Base-by-base conservation (phyloP, 768 basidiomycete species). In the Boletus sp. region DNA sequence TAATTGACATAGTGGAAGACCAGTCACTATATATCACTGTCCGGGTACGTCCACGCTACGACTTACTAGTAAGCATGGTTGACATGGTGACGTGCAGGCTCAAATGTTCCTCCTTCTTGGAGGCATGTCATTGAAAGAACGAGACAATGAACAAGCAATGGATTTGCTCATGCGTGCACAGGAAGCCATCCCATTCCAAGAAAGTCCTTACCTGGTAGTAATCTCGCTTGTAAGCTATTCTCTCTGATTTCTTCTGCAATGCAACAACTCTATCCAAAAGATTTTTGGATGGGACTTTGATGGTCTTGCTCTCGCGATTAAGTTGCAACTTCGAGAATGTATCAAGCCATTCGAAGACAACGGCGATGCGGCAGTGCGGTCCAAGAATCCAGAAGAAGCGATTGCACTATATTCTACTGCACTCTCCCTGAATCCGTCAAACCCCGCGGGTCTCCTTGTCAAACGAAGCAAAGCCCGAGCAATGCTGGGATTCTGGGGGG, bases 201-300 rank as follows among this genome's bases (percentile, higher is more conserved):
- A 45, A 15, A 13, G 13, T 19, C 46, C 55, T 33, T 25, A 30
- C 13, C 41, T 62, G 14, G 30, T 1, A 5, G 30, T n/a, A 4
- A 29, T 62, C 7, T 59, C 61, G 1, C 53, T 62, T 3, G 58
- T 59, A n/a, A 46, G 58, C 0, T 17, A 21, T 5, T 11, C 7
- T 2, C 1, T 38, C 14, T 6, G 1, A 8, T 3, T 2, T 8
- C 10, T 1, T 13, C 2, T 1, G 2, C 10, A 17, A 11, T 19
- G 25, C 1, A 49, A 7, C 7, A 23, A 53, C 15, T 3, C 13
- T 14, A 1, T 25, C 47, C 21, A 6, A 25, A 51, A 58, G 48
- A 40, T 58, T 3, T 57, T 57, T 30, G 59, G 51, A 1, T 61
- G 60, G 59, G 15, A 50, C 17, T 57, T 61, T 42, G 55, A 61